Evolutionary conservation across 495 filamentous ascomycete genomes (phyloP), one percentile per base, ranked within the genome.

Genomic region (Annulohypoxylon nitens): DNA sequence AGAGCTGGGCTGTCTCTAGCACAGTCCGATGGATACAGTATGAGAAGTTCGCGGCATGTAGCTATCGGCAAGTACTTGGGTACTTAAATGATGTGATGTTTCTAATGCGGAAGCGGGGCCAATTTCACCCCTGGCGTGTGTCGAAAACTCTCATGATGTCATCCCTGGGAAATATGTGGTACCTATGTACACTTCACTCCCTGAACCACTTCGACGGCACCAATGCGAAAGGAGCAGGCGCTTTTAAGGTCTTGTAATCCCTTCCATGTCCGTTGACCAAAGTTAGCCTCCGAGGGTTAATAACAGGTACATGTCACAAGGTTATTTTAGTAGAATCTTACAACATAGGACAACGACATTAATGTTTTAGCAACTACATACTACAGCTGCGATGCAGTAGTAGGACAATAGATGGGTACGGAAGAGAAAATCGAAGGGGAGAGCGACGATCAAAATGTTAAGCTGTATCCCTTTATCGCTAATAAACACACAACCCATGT

Each of bases 101-200:
- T 63, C 64, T 33, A 69, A 70, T 41, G 51, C 72, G 72, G 71
- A 70, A 68, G 67, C 67, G 67, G 67, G 63, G 67, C 53, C 64
- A 20, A 37, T 54, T 33, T 54, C 51, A 18, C 57, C 67, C 72
- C 63, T 57, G 65, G 72, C 61, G 62, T 69, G 72, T 71, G 50
- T 16, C n/a, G 18, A 43, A 43, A 33, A 50, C 41, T 12, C 33
- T 25, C 0, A 64, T 75, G 72, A 75, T 75, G 67, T 75, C 72
- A 75, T 75, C 3, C 45, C 14, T 30, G 12, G 3, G 1, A 30
- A 53, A 26, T 54, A 5, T 47, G 43, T 20, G 25, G 50, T 33
- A 54, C 12, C 30, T 54, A n/a, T 54, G 9, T 54, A 47, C 43
- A 47, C 18, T 6, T 47, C 16, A 47, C n/a, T 8, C n/a, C 61